Evolutionary conservation across 176 grass and related monocot genomes (phyloP).

Genomic region (Musa troglodytarum): DNA sequence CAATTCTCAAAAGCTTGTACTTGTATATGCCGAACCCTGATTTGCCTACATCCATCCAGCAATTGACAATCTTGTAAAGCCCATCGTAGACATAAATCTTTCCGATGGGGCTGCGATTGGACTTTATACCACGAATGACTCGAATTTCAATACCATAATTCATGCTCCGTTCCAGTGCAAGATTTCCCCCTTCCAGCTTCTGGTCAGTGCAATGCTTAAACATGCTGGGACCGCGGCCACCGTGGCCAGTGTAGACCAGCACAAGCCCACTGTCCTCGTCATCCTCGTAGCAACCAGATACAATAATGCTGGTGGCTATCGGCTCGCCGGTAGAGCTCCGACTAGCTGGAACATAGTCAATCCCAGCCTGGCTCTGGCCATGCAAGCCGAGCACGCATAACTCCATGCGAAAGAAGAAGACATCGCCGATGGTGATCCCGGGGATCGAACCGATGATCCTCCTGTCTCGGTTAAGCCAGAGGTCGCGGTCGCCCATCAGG

Average conservation of each 20-base stretch:
- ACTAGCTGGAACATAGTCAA: slow-evolving; percentile 57
- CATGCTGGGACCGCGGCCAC: slow-evolving; percentile 66
- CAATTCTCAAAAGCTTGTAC: slow-evolving; percentile 76
- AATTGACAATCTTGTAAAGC: slow-evolving; percentile 82
- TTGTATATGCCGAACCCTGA: slow-evolving; percentile 85
- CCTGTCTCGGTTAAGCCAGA: slow-evolving; percentile 90
- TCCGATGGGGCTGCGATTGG: slow-evolving; percentile 27
- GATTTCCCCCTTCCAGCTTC: slow-evolving; percentile 80
- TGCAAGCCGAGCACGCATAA: slow-evolving; percentile 86
- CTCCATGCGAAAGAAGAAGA: slow-evolving; percentile 90
- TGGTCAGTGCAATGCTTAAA: slow-evolving; percentile 65
- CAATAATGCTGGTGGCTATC: slow-evolving; percentile 85
- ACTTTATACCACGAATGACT: slow-evolving; percentile 69
- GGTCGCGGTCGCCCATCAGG: slow-evolving; percentile 64
- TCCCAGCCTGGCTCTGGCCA: slow-evolving; percentile 87
- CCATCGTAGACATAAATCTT: slow-evolving; percentile 97
- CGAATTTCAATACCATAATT: slow-evolving; percentile 90
- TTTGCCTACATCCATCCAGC: slow-evolving; percentile 78
- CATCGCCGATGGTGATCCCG: slow-evolving; percentile 70
- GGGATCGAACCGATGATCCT: slow-evolving; percentile 79
- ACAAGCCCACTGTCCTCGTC: slow-evolving; percentile 80
- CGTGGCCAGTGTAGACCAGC: slow-evolving; percentile 91
- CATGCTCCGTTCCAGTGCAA: slow-evolving; percentile 92
- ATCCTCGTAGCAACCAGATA: slow-evolving; percentile 95
- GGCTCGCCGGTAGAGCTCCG: slow-evolving; percentile 66